These are phyloP conservation scores for Juglanconis juglandina DNA, from an alignment of 2,329 filamentous ascomycete genomes.

Conservation along the genomic window DNA sequence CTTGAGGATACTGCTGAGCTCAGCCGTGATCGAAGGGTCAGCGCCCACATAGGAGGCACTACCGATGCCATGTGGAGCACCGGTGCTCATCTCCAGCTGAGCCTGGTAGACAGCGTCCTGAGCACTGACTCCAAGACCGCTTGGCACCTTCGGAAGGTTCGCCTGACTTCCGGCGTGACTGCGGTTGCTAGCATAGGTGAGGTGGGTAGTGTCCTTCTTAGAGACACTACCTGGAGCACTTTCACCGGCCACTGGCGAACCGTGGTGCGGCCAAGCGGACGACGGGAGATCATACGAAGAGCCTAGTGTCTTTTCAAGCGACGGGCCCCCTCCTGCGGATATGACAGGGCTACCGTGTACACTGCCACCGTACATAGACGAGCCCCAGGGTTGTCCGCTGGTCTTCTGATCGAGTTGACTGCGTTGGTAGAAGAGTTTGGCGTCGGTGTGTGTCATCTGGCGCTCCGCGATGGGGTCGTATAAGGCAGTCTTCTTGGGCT, in stretches of 20 bases:
- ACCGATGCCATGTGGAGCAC: constrained; percentile 57
- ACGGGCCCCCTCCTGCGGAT: constrained; percentile 14
- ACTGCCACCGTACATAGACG: constrained; percentile 33
- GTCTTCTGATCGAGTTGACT: constrained; percentile 63
- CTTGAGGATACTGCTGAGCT: constrained; percentile 80
- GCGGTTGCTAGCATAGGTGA: constrained; percentile 13
- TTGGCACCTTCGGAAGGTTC: constrained; percentile 8
- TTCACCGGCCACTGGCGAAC: constrained; percentile 11
- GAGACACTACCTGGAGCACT: constrained; percentile 15
- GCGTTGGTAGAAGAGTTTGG: constrained; percentile 92
- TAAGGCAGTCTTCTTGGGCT: constrained; percentile 73
- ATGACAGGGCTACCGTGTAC: constrained; percentile 47
- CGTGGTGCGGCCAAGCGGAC: constrained; percentile 16
- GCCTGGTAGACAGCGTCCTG: constrained; percentile 25
- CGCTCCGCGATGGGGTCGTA: constrained; percentile 94
- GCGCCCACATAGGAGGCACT: constrained; percentile 66
- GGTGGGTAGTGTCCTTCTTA: constrained; percentile 17
- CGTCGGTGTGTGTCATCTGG: constrained; percentile 88
- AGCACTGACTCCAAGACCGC: constrained; percentile 9
- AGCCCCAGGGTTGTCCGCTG: constrained; percentile 34
- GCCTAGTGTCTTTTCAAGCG: constrained; percentile 9
- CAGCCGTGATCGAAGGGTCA: constrained; percentile 76
- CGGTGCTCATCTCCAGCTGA: constrained; percentile 17
- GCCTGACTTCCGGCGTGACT: constrained; percentile 16
- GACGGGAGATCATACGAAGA: constrained; percentile 9